Evolutionary conservation across 1,284 basidiomycete genomes (phyloP).

Genomic region (Apiotrichum sp.): DNA sequence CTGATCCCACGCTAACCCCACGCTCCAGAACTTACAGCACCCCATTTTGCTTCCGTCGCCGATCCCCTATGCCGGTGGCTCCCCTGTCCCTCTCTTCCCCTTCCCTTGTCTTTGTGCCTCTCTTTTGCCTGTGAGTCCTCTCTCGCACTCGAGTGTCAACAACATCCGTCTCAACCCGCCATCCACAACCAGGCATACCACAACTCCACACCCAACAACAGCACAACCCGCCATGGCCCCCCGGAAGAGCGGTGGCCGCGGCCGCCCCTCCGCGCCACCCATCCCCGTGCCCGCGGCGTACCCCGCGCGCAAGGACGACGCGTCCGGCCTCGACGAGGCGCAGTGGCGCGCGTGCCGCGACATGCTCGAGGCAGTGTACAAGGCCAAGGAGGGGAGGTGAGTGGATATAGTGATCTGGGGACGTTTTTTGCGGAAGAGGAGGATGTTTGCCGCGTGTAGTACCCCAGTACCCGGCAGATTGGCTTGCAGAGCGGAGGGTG

Average conservation of each 20-base stretch:
- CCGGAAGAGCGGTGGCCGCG: not conserved
- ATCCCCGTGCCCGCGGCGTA: constrained; percentile 22
- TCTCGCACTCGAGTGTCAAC: too few species aligned
- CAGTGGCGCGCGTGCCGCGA: constrained; percentile 38
- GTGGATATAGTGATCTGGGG: constrained; percentile 7
- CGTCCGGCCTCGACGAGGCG: constrained; percentile 23
- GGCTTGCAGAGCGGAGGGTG: too few species aligned
- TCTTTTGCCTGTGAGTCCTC: too few species aligned
- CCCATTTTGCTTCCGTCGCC: too few species aligned
- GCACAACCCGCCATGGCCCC: not conserved
- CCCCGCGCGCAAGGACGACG: constrained; percentile 27
- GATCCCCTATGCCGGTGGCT: not conserved
- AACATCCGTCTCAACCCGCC: not conserved
- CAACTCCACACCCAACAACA: not conserved
- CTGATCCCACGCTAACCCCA: too few species aligned
- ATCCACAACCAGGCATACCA: not conserved
- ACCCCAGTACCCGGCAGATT: too few species aligned
- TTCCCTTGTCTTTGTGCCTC: not conserved
- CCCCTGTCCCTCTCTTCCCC: not conserved
- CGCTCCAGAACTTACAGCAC: too few species aligned
- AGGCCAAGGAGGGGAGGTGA: constrained; percentile 37
- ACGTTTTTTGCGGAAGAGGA: not conserved
- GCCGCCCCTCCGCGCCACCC: constrained; percentile 11
- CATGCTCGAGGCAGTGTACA: constrained; percentile 38
- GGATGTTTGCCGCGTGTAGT: too few species aligned